A percentile compares a stretch with the other conserved stretches of the same genome.
phyloP scores from a whole-genome alignment of 148 eudicot species.

The Camellia japonica region DNA sequence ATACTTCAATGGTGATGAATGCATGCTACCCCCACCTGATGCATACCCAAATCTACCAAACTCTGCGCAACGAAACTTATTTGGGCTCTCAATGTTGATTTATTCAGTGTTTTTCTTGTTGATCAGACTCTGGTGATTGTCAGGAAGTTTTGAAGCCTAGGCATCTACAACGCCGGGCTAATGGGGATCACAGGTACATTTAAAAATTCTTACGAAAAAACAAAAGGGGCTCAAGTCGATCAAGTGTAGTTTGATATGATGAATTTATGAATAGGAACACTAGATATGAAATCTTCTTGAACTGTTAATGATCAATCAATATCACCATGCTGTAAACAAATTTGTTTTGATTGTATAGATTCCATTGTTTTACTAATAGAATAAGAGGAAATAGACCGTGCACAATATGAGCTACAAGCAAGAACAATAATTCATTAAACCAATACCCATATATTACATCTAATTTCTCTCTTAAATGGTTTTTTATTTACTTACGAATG shows the following conservation, averaged over 20 bases:
- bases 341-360: not conserved
- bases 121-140: conserved; percentile 3
- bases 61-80: conserved; percentile 23
- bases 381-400: not conserved
- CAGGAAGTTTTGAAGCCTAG: conserved; percentile 19
- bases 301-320: not conserved
- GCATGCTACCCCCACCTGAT: conserved; percentile 64
- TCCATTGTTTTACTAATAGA: not conserved
- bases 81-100: conserved; percentile 5
- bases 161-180: not conserved
- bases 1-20: conserved; percentile 72
- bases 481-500: conserved; percentile 5
- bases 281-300: not conserved
- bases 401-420: not conserved
- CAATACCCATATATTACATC: not conserved
- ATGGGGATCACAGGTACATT: not conserved
- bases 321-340: not conserved
- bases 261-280: not conserved
- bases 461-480: not conserved
- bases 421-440: not conserved
- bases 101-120: conserved; percentile 18
- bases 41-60: conserved; percentile 48
- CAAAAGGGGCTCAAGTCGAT: not conserved
- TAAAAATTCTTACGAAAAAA: not conserved
- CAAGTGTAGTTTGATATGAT: not conserved